These are phyloP conservation scores for Salix brachista DNA, from an alignment of 345 rosid genomes.

Conservation along the genomic window DNA sequence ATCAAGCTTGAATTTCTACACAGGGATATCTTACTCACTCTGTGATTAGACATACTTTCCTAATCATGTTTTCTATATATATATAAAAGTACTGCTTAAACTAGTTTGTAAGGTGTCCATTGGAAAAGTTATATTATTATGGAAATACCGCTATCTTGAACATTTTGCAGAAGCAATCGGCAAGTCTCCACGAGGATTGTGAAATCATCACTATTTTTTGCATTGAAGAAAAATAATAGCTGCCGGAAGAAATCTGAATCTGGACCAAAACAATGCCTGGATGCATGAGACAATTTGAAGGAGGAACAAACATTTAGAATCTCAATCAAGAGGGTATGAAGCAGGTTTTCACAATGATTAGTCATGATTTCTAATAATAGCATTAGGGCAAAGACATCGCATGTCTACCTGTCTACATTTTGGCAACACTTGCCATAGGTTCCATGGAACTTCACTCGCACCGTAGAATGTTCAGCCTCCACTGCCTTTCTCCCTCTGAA, in stretches of 20 bases:
- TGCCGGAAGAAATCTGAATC: conserved; percentile 74
- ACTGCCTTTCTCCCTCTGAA: conserved; percentile 82
- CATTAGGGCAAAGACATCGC: background rate
- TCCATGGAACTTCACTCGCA: conserved; percentile 57
- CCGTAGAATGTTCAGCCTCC: conserved; percentile 58
- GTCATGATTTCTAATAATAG: background rate
- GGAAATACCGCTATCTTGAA: conserved; percentile 49
- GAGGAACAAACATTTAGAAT: background rate
- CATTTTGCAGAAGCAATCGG: conserved; percentile 48
- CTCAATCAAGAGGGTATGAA: background rate
- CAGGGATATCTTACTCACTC: background rate
- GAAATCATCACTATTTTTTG: conserved; percentile 53
- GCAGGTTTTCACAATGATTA: background rate
- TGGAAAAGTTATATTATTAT: background rate
- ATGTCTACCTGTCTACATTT: conserved; percentile 67
- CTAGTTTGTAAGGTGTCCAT: background rate
- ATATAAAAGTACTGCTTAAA: background rate
- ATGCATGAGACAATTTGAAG: conserved; percentile 15
- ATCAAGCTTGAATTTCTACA: background rate
- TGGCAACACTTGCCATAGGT: conserved; percentile 59
- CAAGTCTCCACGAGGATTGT: conserved; percentile 63
- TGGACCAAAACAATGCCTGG: conserved; percentile 86
- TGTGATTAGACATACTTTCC: background rate
- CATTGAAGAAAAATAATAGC: conserved; percentile 68
- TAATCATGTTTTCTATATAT: background rate